Base-by-base conservation (phyloP, 2,329 filamentous ascomycete species). In the Metarhizium anisopliae region DNA sequence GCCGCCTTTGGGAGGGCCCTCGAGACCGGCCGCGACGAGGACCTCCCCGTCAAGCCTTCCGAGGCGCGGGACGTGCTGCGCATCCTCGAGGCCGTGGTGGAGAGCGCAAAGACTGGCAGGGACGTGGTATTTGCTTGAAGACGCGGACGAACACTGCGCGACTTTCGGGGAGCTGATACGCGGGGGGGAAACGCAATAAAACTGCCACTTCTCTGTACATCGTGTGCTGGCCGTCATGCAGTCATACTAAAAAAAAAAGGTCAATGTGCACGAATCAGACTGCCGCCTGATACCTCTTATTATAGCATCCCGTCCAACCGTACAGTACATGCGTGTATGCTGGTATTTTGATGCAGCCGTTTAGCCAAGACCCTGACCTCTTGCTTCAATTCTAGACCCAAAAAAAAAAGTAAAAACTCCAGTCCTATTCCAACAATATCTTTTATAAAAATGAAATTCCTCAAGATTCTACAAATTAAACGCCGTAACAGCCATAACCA, bases 21-120 rank as follows among this genome's bases (percentile, higher is more conserved):
- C 6, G 70, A 66, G 55, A 73, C 67, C 14, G 78, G 79, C 1
- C 72, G 72, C 56, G 76, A 78, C 57, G 74, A 76, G 42, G 73
- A 79, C 49, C 68, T 81, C 1, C 80, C 80, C 0, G 80, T 83
- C 16, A 74, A 77, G 55, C 75, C 78, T 0, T 66, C 66, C n/a
- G 73, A 82, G 65, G 78, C 78, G 2, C 70, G 76, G 6, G 76
- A 82, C 61, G 80, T 82, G 43, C 63, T 83, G 61, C 68, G 69
- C 43, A 74, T 83, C 43, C 73, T 83, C 3, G 79, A 83, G 64
- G 79, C 74, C 2, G 67, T 77, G 2, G 63, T 70, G 50, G 77
- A 81, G 66, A 82, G 79, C 51, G 76, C 76, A 1, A 72, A 70
- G 67, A 74, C 69, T 0, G 75, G 76, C 4, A 72, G 68, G 58